Conservation (phyloP, 2,329 filamentous ascomycete genomes). For the Aaosphaeria arxii region DNA sequence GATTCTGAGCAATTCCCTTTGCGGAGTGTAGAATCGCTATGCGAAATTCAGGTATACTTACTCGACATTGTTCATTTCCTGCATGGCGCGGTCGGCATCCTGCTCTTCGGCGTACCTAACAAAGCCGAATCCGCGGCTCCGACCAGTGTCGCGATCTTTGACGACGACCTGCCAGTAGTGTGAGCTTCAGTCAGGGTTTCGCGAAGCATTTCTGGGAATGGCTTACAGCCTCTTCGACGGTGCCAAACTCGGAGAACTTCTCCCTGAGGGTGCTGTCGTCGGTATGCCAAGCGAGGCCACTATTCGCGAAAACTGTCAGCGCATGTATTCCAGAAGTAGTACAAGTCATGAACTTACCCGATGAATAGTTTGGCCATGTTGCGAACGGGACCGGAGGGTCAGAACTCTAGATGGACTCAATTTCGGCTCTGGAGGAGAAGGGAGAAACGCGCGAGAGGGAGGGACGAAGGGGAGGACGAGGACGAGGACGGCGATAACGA, state of each 20-base stretch:
- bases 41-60: constrained; percentile 51
- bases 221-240: constrained; percentile 90
- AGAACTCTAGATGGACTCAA: constrained; percentile 40
- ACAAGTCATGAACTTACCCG: constrained; percentile 61
- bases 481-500: constrained; percentile 3
- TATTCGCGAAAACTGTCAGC: constrained; percentile 34
- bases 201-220: not conserved
- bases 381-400: constrained; percentile 16
- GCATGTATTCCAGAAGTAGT: too few relatives aligned
- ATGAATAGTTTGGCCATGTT: constrained; percentile 93
- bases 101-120: constrained; percentile 79
- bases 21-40: not conserved
- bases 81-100: constrained; percentile 75
- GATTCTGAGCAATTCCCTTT: too few relatives aligned
- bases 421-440: constrained; percentile 30
- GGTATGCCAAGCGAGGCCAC: constrained; percentile 98
- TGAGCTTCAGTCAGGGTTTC: constrained; percentile 10
- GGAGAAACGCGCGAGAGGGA: constrained; percentile 21
- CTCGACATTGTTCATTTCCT: constrained; percentile 85
- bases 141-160: constrained; percentile 94
- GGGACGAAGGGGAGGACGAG: not conserved
- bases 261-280: constrained; percentile 81
- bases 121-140: constrained; percentile 96
- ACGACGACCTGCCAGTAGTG: constrained; percentile 72
- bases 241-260: constrained; percentile 91